Evolutionary conservation across 352 stramenopile species (phyloP), one percentile per base, ranked within the genome.

Genomic region (Globisporangium alternatum): DNA sequence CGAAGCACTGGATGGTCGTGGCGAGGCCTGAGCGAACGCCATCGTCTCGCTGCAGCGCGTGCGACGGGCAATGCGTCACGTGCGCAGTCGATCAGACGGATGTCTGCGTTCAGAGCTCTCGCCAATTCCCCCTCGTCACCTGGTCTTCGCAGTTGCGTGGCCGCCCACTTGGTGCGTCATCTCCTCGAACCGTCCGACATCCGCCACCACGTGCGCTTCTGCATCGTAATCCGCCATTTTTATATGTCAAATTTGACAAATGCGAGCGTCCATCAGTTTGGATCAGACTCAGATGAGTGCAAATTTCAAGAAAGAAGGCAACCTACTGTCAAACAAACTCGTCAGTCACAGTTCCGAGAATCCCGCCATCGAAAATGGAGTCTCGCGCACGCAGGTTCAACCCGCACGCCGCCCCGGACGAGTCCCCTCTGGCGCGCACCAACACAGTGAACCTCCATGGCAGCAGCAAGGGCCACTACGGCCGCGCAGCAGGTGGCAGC

Each of bases 81-180:
- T 95, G 87, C 22, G 87, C 85, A 70, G 64, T 95, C 87, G 35
- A 95, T 95, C 33, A 95, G 78, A 0, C 83, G 83, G 44, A 94
- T 88, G 66, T 95, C 83, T 1, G 73, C 60, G 10, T 48, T 45
- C 28, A 69, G 66, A 19, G 49, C 52, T 1, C 54, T 56, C 25
- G 39, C 55, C 1, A 62, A 22, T 31, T 22, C 39, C 31, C 33
- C 12, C 17, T 49, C 30, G 10, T 61, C 60, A 13, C 59, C 78
- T 28, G 25, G 25, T 28, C 25, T 28, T 28, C 25, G 25, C 25
- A 2, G 25, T 28, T 28, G 25, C 25, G 25, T 28, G 25, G 1
- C 25, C 25, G 25, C 25, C 25, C 25, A 28, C 25, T 28, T 28
- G 25, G 25, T 28, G 25, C 25, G 25, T 28, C 25, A 28, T 28